Conservation (phyloP, 106 monocot species). For the Alisma plantagoaquatica region DNA sequence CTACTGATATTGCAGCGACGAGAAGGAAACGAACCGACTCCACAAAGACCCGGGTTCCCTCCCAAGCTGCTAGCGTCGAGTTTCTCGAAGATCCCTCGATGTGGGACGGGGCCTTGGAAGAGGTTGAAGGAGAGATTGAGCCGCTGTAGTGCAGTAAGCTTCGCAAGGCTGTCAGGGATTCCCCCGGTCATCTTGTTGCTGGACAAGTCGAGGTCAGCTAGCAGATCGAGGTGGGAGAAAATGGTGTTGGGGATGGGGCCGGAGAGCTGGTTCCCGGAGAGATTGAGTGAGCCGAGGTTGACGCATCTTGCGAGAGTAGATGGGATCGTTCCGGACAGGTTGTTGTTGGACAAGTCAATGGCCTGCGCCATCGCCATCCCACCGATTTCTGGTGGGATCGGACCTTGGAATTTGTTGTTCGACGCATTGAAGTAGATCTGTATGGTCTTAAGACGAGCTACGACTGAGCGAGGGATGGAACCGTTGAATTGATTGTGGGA, state of each 20-base stretch:
- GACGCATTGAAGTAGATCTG: slow-evolving; percentile 65
- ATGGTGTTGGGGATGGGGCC: slow-evolving; percentile 29
- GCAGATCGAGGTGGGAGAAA: slow-evolving; percentile 37
- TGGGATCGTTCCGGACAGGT: slow-evolving; percentile 55
- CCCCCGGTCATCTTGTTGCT: slow-evolving; percentile 43
- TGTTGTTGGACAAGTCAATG: slow-evolving; percentile 79
- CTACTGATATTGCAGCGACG: slow-evolving; percentile 19
- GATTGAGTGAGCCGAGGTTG: slow-evolving; percentile 54
- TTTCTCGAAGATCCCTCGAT: slow-evolving; percentile 39
- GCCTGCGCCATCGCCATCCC: slow-evolving; percentile 51
- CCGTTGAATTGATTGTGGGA: slow-evolving; percentile 66
- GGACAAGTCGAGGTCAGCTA: slow-evolving; percentile 53
- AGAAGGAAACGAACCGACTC: slow-evolving; percentile 35
- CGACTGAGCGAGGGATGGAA: slow-evolving; percentile 34
- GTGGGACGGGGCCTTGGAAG: slow-evolving; percentile 54
- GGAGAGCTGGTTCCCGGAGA: slow-evolving; percentile 53
- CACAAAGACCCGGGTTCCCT: slow-evolving; percentile 73
- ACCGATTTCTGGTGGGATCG: slow-evolving; percentile 53
- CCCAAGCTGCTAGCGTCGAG: slow-evolving; percentile 31
- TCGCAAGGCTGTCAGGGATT: slow-evolving; percentile 36
- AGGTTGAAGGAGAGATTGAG: slow-evolving; percentile 76
- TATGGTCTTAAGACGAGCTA: slow-evolving; percentile 37
- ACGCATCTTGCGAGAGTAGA: slow-evolving; percentile 35
- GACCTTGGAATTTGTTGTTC: slow-evolving; percentile 43
- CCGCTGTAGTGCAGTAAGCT: slow-evolving; percentile 33